Percentiles rank a stretch among this genome's conserved stretches.
phyloP scores from a whole-genome alignment of 2,329 filamentous ascomycete species.

The Alternaria tenuissima region DNA sequence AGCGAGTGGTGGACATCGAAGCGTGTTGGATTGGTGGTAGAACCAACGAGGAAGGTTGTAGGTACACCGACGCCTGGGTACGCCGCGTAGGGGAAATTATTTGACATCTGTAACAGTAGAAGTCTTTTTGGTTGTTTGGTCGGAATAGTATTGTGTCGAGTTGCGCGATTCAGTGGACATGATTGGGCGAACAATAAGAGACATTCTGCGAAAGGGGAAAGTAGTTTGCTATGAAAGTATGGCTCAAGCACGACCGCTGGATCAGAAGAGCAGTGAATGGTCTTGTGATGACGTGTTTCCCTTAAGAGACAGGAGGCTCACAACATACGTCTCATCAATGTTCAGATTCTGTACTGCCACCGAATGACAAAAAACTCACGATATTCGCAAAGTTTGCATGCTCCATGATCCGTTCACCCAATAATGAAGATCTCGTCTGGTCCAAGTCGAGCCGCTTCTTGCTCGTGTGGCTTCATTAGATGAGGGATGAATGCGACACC shows the following conservation, averaged over 20 bases:
- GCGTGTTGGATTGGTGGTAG: not conserved
- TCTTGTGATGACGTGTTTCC: not conserved
- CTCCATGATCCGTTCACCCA: not conserved
- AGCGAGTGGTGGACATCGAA: constrained; percentile 14
- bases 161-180: not conserved
- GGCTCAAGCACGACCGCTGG: not conserved
- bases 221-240: not conserved
- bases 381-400: rapidly evolving
- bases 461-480: constrained; percentile 12
- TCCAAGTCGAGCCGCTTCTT: constrained; percentile 9
- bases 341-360: not conserved
- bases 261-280: not conserved
- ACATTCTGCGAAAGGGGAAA: not conserved
- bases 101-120: not conserved
- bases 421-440: not conserved
- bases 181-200: rapidly evolving
- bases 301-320: not conserved
- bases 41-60: constrained; percentile 12
- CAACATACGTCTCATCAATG: too few relatives aligned
- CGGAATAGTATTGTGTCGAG: not conserved
- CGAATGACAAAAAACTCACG: rapidly evolving
- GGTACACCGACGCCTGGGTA: constrained; percentile 1
- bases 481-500: not conserved
- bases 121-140: not conserved
- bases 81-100: not conserved